Base-by-base conservation (phyloP, 805 yeast species). In the Jamesozyma lodderae region DNA sequence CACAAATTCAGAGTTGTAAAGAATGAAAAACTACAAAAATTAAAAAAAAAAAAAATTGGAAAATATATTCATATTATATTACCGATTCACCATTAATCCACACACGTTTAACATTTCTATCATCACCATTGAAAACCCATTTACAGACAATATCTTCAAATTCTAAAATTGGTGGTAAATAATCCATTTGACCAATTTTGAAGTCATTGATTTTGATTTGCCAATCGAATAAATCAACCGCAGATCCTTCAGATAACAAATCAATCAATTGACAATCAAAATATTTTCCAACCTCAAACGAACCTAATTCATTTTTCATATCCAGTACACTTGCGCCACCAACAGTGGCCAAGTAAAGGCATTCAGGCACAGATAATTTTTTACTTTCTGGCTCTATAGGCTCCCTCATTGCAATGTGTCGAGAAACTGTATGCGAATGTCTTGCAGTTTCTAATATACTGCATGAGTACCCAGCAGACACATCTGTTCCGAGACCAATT, bases 111-210 rank as follows among this genome's bases (percentile, higher is more conserved):
- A 90, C 77, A 57, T 92, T 92, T 53, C 97, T 72, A 58, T 92
- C 96, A 61, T 92, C 98, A 15, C 97, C 97, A 41, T 77, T 73
- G 58, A 86, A 92, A 7, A 90, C 65, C 98, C 98, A 92, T 59
- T 86, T 87, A 43, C 83, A 83, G 3, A 87, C 57, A 38, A 84
- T 52, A 52, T 81, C 75, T 21, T 64, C 65, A 17, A 31, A 26
- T 9, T 38, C 37, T 14, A 47, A 41, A 14, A 19, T 20, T 9
- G 43, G 42, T 23, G 43, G 33, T 22, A 20, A 20, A 24, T 27
- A 7, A 13, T 21, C 32, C 11, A 27, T 2, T 27, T 18, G n/a
- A 11, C 20, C 42, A 7, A 21, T 36, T 30, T 13, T 31, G 14
- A 17, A 37, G 16, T 29, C 20, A 14, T 26, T 31, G 4, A 13